Evolutionary conservation across 768 basidiomycete genomes (phyloP).

Genomic region (Trichaptum fuscoviolaceum): DNA sequence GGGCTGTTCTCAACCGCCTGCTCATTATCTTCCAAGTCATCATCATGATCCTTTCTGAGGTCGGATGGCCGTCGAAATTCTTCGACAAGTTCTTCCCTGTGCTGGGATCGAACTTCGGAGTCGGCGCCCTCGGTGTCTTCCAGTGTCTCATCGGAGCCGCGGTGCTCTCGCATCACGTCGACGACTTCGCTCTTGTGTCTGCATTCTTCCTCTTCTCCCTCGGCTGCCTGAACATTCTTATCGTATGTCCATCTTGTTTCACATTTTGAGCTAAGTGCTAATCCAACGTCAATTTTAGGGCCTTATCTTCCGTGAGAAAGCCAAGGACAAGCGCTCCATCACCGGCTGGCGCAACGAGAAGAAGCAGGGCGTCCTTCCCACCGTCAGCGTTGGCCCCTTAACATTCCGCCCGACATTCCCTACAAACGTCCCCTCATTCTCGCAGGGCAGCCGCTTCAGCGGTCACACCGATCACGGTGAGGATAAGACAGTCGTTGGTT

Average conservation of each 20-base stretch:
- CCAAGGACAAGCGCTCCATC: slow-evolving; percentile 58
- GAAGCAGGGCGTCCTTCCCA: slow-evolving; percentile 22
- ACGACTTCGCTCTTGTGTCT: slow-evolving; percentile 83
- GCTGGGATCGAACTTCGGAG: slow-evolving; percentile 75
- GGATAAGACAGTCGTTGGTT: neutral
- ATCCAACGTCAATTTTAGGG: slow-evolving; percentile 26
- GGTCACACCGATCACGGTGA: neutral
- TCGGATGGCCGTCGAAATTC: slow-evolving; percentile 74
- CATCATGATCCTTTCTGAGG: slow-evolving; percentile 75
- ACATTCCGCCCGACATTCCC: neutral
- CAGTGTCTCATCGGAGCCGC: slow-evolving; percentile 71
- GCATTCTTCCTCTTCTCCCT: slow-evolving; percentile 90
- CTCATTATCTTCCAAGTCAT: slow-evolving; percentile 84
- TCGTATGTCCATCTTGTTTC: slow-evolving; percentile 23
- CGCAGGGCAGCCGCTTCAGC: neutral
- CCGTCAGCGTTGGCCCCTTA: neutral
- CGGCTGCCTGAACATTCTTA: slow-evolving; percentile 83
- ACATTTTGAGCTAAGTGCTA: neutral
- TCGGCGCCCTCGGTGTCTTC: slow-evolving; percentile 83
- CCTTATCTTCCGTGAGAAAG: slow-evolving; percentile 62
- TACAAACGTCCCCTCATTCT: neutral
- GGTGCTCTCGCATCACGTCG: slow-evolving; percentile 60
- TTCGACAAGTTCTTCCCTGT: slow-evolving; percentile 86
- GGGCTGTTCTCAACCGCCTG: slow-evolving; percentile 83
- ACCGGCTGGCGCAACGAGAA: slow-evolving; percentile 56